Conservation (phyloP, 495 filamentous ascomycete genomes). For the Rusavskia elegans region DNA sequence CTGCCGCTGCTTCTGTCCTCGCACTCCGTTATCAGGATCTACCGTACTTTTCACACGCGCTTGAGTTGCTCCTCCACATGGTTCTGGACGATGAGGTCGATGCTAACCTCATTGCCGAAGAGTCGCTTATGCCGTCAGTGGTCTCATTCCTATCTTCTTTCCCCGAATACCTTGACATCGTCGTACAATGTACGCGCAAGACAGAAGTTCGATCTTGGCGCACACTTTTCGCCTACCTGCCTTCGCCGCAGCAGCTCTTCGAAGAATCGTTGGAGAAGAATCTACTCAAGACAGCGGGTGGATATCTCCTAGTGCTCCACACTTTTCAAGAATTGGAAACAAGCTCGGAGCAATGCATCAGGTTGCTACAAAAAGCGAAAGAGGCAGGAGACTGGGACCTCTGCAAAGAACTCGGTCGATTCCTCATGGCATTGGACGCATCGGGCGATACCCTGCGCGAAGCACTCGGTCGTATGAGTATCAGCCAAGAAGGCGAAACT, state of each 20-base stretch:
- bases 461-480: constrained; percentile 57
- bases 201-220: constrained; percentile 93
- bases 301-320: constrained; percentile 90
- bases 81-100: constrained; percentile 94
- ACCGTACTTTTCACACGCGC: constrained; percentile 79
- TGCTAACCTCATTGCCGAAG: constrained; percentile 43
- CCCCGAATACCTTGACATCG: constrained; percentile 77
- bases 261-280: constrained; percentile 75
- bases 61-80: constrained; percentile 85
- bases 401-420: constrained; percentile 85
- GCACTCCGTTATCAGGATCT: constrained; percentile 71
- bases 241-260: constrained; percentile 78
- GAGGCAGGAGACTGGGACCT: constrained; percentile 87
- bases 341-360: constrained; percentile 64
- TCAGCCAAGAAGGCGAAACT: constrained; percentile 6
- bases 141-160: constrained; percentile 84
- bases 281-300: constrained; percentile 86
- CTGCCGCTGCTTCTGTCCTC: constrained; percentile 55
- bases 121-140: constrained; percentile 70
- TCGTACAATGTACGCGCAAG: constrained; percentile 95
- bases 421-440: constrained; percentile 82
- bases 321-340: constrained; percentile 75
- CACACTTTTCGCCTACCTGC: constrained; percentile 78
- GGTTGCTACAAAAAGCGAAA: constrained; percentile 68
- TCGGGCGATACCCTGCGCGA: constrained; percentile 67